Evolutionary conservation across 2,329 filamentous ascomycete genomes (phyloP).

Genomic region (Dactylonectria estremocensis): DNA sequence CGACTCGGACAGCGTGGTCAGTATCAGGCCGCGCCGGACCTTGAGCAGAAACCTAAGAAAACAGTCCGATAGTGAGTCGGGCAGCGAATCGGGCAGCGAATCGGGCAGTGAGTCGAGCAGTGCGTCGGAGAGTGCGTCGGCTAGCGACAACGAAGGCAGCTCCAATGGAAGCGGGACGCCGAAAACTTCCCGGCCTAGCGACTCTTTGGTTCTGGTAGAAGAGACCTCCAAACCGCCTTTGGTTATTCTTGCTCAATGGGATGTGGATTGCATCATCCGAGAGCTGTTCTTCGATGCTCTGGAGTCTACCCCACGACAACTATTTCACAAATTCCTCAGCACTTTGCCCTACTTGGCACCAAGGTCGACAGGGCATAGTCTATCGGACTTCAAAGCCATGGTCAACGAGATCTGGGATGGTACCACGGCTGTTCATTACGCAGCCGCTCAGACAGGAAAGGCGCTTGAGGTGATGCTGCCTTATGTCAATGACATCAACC

Average conservation of each 20-base stretch:
- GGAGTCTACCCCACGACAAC: slow-evolving; percentile 8
- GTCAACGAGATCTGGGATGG: slow-evolving; percentile 37
- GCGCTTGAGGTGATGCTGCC: slow-evolving; percentile 36
- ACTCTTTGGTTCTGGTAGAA: not conserved
- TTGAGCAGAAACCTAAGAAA: too few species aligned
- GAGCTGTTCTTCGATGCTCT: slow-evolving; percentile 29
- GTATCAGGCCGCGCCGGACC: too few species aligned
- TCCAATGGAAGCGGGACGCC: slow-evolving; percentile 1
- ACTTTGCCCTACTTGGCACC: slow-evolving; percentile 19
- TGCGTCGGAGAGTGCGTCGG: not conserved
- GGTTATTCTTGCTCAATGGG: slow-evolving; percentile 38
- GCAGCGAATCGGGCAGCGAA: not conserved
- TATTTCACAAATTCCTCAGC: slow-evolving; percentile 14
- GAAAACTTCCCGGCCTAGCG: not conserved
- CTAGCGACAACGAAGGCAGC: not conserved
- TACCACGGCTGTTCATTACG: slow-evolving; percentile 38
- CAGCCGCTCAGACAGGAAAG: slow-evolving; percentile 32
- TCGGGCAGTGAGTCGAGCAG: not conserved
- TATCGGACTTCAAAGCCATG: slow-evolving; percentile 27
- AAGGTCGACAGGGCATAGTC: not conserved
- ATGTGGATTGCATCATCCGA: slow-evolving; percentile 31
- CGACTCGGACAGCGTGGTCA: not conserved
- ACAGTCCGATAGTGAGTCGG: not conserved
- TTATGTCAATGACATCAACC: slow-evolving; percentile 33
- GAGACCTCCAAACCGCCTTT: slow-evolving; percentile 33